Percentiles rank a stretch among this genome's conserved stretches.
Evolutionary conservation across 257 asterid species (phyloP).

Genomic region (Agastache rugosa): DNA sequence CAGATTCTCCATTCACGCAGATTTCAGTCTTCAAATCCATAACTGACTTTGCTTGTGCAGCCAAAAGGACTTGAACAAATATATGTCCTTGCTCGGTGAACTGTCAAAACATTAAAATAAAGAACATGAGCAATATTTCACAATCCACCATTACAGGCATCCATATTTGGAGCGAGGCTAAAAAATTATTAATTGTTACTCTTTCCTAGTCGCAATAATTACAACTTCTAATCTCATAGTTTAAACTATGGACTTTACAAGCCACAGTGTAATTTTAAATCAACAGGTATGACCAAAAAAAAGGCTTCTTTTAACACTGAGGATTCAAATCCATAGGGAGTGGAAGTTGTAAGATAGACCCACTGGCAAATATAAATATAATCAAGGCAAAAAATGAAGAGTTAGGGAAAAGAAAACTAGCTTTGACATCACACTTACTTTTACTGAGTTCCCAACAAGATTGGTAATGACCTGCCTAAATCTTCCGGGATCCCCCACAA

Average conservation of each 20-base stretch:
- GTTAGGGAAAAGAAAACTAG: not conserved
- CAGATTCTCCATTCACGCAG: conserved; percentile 55
- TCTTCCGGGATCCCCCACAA: conserved; percentile 94
- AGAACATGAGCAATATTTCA: not conserved
- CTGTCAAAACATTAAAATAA: conserved; percentile 44
- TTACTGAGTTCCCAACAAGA: conserved; percentile 94
- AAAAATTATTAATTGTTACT: not conserved
- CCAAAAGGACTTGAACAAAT: conserved; percentile 83
- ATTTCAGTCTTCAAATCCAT: conserved; percentile 43
- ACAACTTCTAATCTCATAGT: not conserved
- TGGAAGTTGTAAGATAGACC: not conserved
- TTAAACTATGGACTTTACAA: not conserved
- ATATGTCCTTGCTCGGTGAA: conserved; percentile 90
- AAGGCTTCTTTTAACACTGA: not conserved
- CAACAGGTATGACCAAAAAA: not conserved
- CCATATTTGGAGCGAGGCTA: not conserved
- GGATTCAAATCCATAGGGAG: not conserved
- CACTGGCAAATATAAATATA: not conserved
- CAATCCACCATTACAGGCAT: not conserved
- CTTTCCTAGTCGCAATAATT: not conserved
- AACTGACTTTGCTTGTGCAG: conserved; percentile 56
- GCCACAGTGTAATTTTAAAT: not conserved
- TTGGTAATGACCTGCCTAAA: conserved; percentile 92
- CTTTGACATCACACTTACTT: conserved; percentile 57
- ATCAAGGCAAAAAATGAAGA: not conserved